Evolutionary conservation across 192 early-diverging fungal species (phyloP).

Genomic region (Rhizophagus clarus): DNA sequence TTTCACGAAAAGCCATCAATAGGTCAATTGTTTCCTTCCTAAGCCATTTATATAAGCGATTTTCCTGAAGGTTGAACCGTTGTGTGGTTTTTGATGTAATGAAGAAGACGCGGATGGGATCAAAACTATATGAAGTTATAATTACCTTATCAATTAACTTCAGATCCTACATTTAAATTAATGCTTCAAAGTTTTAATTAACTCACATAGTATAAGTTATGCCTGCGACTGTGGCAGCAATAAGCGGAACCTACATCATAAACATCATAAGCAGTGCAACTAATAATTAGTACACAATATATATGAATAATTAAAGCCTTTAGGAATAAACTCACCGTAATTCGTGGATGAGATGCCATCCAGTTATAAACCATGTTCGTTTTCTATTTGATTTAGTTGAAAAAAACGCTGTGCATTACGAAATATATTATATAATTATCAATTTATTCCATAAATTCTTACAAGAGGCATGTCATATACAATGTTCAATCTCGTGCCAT

Average conservation of each 20-base stretch:
- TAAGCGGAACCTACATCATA: constrained; percentile 66
- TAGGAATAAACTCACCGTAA: constrained; percentile 35
- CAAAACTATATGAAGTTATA: constrained; percentile 57
- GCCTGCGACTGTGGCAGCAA: constrained; percentile 74
- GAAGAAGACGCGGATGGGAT: constrained; percentile 88
- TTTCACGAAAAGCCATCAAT: constrained; percentile 32
- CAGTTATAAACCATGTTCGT: constrained; percentile 65
- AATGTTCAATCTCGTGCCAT: constrained; percentile 63
- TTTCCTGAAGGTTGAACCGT: constrained; percentile 72
- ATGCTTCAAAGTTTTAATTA: background rate
- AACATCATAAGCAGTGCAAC: constrained; percentile 36
- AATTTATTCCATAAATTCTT: constrained; percentile 21
- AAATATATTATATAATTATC: constrained; percentile 4
- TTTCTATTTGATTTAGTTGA: constrained; percentile 36
- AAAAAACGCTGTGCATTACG: constrained; percentile 1
- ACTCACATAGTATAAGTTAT: constrained; percentile 69
- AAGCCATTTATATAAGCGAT: constrained; percentile 61
- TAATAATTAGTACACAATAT: background rate
- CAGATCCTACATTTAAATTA: background rate
- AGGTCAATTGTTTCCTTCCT: constrained; percentile 57
- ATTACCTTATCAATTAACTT: background rate
- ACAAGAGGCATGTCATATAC: constrained; percentile 62
- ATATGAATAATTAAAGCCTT: constrained; percentile 11
- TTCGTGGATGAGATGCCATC: constrained; percentile 75
- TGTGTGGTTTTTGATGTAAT: constrained; percentile 84